Evolutionary conservation across 768 basidiomycete species (phyloP).

Genomic region (Sporobolomyces pararoseus): DNA sequence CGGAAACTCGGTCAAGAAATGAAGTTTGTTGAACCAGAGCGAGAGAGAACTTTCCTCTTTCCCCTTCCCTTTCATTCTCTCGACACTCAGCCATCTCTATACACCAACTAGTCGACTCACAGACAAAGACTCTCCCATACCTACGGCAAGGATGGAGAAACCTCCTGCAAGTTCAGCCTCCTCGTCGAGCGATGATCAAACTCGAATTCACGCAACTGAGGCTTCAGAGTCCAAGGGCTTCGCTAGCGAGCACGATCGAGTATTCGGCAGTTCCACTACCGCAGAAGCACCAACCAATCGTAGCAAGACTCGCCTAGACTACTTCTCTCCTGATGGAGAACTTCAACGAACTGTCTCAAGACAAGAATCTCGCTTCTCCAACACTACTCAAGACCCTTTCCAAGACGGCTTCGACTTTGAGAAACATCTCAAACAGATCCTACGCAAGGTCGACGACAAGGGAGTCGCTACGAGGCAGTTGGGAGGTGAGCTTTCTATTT

Average conservation of each 20-base stretch:
- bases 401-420: slow-evolving; percentile 38
- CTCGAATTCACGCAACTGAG: slow-evolving; percentile 6
- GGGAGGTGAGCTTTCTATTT: slow-evolving; percentile 9
- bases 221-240: background rate
- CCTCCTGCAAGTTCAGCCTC: slow-evolving; percentile 9
- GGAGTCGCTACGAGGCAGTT: slow-evolving; percentile 19
- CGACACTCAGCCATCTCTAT: no score
- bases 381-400: slow-evolving; percentile 26
- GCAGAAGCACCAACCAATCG: background rate
- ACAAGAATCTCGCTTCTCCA: slow-evolving; percentile 15
- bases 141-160: background rate
- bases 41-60: no score
- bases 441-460: slow-evolving; percentile 31
- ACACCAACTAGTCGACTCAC: background rate
- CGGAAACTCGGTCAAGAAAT: no score
- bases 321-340: slow-evolving; percentile 21
- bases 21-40: no score
- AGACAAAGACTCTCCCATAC: background rate
- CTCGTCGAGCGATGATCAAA: slow-evolving; percentile 21
- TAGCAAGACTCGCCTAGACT: slow-evolving; percentile 25
- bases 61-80: no score
- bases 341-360: slow-evolving; percentile 26
- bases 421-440: slow-evolving; percentile 34
- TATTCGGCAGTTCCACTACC: background rate
- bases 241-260: background rate